These are phyloP conservation scores for Graphilbum sp. DNA, from an alignment of 2,329 filamentous ascomycete genomes.

Conservation along the genomic window DNA sequence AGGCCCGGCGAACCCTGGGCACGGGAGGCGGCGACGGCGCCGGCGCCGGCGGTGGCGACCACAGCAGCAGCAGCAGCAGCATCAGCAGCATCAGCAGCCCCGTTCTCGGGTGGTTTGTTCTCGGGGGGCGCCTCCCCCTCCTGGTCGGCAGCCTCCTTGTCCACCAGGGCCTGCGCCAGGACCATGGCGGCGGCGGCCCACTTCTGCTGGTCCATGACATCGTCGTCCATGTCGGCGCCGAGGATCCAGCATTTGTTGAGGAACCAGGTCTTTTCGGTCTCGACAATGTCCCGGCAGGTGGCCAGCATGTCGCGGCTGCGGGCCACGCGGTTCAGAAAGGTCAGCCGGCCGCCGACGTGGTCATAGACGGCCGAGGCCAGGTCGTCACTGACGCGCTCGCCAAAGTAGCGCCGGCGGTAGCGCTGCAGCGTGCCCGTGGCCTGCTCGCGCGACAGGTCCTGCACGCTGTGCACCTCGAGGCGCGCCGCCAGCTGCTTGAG, in stretches of 20 bases:
- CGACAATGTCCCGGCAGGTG: constrained; percentile 52
- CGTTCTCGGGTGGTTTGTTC: too few relatives aligned
- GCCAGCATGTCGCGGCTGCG: constrained; percentile 65
- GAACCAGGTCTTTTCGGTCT: constrained; percentile 60
- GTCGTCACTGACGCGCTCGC: constrained; percentile 36
- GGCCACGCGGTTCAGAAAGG: constrained; percentile 81
- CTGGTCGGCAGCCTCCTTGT: constrained; percentile 35
- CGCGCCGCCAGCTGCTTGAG: constrained; percentile 83
- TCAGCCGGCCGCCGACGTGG: constrained; percentile 71
- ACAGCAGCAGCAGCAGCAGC: too few relatives aligned
- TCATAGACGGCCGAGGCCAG: constrained; percentile 68
- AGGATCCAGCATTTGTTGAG: constrained; percentile 62
- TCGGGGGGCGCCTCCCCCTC: too few relatives aligned
- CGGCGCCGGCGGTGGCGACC: too few relatives aligned
- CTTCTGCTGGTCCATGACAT: constrained; percentile 62
- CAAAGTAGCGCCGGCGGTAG: constrained; percentile 68
- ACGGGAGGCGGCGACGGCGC: background rate
- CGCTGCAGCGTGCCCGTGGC: constrained; percentile 62
- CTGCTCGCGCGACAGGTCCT: constrained; percentile 63
- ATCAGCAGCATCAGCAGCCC: too few relatives aligned
- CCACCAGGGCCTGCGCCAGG: constrained; percentile 78
- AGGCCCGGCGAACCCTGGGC: background rate
- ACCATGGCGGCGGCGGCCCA: constrained; percentile 89
- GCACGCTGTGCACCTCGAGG: constrained; percentile 83
- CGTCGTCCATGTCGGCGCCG: constrained; percentile 52